Conservation (phyloP, 805 yeast genomes). For the Saccharomycopsis fermentans region DNA sequence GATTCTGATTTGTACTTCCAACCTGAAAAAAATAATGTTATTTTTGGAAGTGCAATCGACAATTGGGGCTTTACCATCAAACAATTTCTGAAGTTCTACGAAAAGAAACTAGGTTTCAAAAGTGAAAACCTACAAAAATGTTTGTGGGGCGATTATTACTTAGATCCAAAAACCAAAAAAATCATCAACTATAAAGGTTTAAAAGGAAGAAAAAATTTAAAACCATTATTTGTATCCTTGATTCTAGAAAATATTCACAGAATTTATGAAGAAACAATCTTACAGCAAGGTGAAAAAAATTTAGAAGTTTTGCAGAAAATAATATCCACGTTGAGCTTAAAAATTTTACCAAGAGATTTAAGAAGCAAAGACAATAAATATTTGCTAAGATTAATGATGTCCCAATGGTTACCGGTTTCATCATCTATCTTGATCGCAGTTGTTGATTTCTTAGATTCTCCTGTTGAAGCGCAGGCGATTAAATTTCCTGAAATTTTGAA, state of each 20-base stretch:
- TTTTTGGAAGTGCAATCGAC: slow-evolving; percentile 85
- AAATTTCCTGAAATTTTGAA: slow-evolving; percentile 62
- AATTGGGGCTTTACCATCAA: slow-evolving; percentile 96
- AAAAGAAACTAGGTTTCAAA: slow-evolving; percentile 74
- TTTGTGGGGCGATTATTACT: slow-evolving; percentile 91
- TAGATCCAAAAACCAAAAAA: slow-evolving; percentile 84
- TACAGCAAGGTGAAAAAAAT: slow-evolving; percentile 39
- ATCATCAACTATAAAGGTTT: slow-evolving; percentile 58
- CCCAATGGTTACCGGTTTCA: slow-evolving; percentile 93
- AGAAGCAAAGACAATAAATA: slow-evolving; percentile 66
- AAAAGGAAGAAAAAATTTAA: slow-evolving; percentile 45
- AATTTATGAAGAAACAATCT: slow-evolving; percentile 61
- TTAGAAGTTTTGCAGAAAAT: slow-evolving; percentile 67
- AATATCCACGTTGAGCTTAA: slow-evolving; percentile 56
- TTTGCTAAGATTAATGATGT: slow-evolving; percentile 56
- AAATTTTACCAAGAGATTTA: slow-evolving; percentile 63
- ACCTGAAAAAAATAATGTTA: slow-evolving; percentile 81
- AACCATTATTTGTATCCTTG: slow-evolving; percentile 80
- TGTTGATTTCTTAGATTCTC: slow-evolving; percentile 78
- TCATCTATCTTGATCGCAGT: slow-evolving; percentile 77
- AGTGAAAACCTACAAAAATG: slow-evolving; percentile 70
- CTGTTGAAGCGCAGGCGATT: slow-evolving; percentile 59
- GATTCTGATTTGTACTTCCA: slow-evolving; percentile 79
- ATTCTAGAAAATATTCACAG: slow-evolving; percentile 90
- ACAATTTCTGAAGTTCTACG: slow-evolving; percentile 82